These are phyloP conservation scores for Lepidium campestre DNA, from an alignment of 441 rosid species.

Conservation along the genomic window DNA sequence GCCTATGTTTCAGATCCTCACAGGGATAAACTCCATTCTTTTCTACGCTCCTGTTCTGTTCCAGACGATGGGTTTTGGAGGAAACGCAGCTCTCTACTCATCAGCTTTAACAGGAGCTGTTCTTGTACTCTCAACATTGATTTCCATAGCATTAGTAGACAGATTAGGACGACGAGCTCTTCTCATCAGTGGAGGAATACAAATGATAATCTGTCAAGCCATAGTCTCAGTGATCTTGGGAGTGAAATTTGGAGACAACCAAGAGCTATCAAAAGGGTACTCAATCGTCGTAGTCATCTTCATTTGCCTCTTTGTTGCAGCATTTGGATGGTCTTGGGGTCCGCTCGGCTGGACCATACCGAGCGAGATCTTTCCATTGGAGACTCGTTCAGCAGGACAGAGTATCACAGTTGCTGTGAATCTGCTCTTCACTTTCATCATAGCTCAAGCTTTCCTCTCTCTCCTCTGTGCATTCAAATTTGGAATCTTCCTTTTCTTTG, in stretches of 20 bases:
- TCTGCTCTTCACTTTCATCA: slow-evolving; percentile 68
- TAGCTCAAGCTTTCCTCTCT: slow-evolving; percentile 68
- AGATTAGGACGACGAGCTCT: slow-evolving; percentile 62
- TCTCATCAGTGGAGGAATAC: slow-evolving; percentile 81
- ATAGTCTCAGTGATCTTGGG: slow-evolving; percentile 68
- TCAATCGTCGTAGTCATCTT: slow-evolving; percentile 55
- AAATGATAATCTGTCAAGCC: slow-evolving; percentile 72
- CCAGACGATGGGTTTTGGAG: slow-evolving; percentile 74
- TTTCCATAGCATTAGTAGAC: slow-evolving; percentile 72
- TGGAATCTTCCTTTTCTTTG: slow-evolving; percentile 85
- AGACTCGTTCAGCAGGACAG: slow-evolving; percentile 84
- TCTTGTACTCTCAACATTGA: slow-evolving; percentile 61
- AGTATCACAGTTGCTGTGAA: slow-evolving; percentile 86
- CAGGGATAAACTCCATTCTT: slow-evolving; percentile 88
- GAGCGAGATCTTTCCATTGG: slow-evolving; percentile 80
- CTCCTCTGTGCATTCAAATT: slow-evolving; percentile 69
- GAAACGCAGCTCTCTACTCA: slow-evolving; percentile 71
- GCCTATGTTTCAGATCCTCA: slow-evolving; percentile 82
- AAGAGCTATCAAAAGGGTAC: slow-evolving; percentile 56
- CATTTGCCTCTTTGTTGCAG: slow-evolving; percentile 73
- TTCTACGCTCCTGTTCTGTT: slow-evolving; percentile 91
- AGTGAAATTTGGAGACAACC: slow-evolving; percentile 49
- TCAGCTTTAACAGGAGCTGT: slow-evolving; percentile 90
- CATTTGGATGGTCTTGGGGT: slow-evolving; percentile 97
- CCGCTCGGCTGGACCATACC: slow-evolving; percentile 91